These are phyloP conservation scores for Stereum hirsutum DNA, from an alignment of 1,284 basidiomycete genomes.

Conservation along the genomic window DNA sequence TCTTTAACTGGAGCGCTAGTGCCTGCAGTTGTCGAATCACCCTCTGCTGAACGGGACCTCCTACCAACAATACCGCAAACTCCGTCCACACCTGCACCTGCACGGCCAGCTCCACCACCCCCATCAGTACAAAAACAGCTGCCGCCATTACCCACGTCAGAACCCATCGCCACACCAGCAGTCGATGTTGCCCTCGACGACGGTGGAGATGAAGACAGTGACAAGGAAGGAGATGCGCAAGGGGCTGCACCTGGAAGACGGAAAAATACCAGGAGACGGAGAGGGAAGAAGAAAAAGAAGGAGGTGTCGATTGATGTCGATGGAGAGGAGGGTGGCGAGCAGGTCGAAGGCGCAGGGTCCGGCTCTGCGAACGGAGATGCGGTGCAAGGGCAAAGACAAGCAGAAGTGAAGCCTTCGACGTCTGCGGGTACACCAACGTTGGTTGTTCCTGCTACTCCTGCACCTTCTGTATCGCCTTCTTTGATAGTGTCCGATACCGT, in stretches of 20 bases:
- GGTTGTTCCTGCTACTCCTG: slow-evolving; percentile 17
- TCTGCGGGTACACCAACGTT: slow-evolving; percentile 8
- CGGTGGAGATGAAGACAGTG: slow-evolving; percentile 45
- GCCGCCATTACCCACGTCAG: no score
- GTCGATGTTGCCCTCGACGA: no score
- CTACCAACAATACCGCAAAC: no score
- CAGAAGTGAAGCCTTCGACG: slow-evolving; percentile 1
- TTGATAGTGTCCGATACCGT: slow-evolving; percentile 70
- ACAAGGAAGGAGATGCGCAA: slow-evolving; percentile 40
- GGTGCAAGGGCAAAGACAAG: neutral
- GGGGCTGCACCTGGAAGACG: slow-evolving; percentile 37
- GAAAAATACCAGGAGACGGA: slow-evolving; percentile 23
- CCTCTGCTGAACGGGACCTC: no score
- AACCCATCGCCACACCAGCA: no score
- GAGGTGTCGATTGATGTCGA: slow-evolving; percentile 14
- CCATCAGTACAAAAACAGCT: no score
- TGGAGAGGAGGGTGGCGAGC: slow-evolving; percentile 21
- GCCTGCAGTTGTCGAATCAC: no score
- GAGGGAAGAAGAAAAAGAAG: slow-evolving; percentile 41
- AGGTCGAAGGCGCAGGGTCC: no score
- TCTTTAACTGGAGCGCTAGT: no score
- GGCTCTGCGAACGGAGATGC: slow-evolving; percentile 4
- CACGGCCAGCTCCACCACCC: no score
- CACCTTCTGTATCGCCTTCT: slow-evolving; percentile 25
- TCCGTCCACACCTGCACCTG: no score